These are phyloP conservation scores for Sindora glabra DNA, from an alignment of 306 rosid genomes.

Conservation along the genomic window DNA sequence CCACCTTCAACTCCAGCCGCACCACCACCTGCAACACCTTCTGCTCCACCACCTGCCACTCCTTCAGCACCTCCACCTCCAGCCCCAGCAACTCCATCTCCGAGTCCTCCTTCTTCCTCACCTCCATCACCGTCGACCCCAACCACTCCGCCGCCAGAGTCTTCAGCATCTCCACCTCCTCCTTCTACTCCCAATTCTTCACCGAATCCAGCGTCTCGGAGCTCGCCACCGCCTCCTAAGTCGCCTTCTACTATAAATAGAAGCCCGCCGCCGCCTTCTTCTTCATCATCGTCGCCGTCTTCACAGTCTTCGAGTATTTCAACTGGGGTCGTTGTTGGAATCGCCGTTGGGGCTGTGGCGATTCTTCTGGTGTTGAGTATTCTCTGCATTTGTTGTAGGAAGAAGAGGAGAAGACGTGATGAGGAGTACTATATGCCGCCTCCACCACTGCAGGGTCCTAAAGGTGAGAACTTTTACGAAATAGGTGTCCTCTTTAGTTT, in stretches of 20 bases:
- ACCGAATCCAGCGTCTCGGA: conserved; percentile 26
- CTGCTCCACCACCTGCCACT: conserved; percentile 26
- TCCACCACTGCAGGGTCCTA: conserved; percentile 44
- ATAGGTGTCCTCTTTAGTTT: conserved; percentile 3
- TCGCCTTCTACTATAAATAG: conserved; percentile 23
- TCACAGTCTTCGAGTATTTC: conserved; percentile 33
- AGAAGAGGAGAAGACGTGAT: conserved; percentile 72
- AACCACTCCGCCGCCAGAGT: neutral
- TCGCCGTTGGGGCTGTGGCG: conserved; percentile 63
- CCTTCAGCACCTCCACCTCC: conserved; percentile 21
- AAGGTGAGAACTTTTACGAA: conserved; percentile 41
- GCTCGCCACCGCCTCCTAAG: conserved; percentile 33
- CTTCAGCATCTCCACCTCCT: neutral
- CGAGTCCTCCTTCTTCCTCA: neutral
- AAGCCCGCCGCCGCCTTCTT: conserved; percentile 28
- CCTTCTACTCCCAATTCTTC: conserved; percentile 8
- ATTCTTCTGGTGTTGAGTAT: conserved; percentile 47
- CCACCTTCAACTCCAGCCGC: conserved; percentile 25
- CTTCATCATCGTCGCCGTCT: conserved; percentile 7
- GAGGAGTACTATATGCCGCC: conserved; percentile 51
- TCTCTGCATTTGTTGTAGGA: conserved; percentile 48
- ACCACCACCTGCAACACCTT: conserved; percentile 19
- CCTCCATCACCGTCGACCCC: conserved; percentile 14
- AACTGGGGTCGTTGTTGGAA: conserved; percentile 55
- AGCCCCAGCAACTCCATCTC: conserved; percentile 3